A percentile compares a stretch with the other conserved stretches of the same genome.
These are phyloP conservation scores for Ogataea zsoltii DNA, from an alignment of 805 yeast genomes.

Conservation along the genomic window DNA sequence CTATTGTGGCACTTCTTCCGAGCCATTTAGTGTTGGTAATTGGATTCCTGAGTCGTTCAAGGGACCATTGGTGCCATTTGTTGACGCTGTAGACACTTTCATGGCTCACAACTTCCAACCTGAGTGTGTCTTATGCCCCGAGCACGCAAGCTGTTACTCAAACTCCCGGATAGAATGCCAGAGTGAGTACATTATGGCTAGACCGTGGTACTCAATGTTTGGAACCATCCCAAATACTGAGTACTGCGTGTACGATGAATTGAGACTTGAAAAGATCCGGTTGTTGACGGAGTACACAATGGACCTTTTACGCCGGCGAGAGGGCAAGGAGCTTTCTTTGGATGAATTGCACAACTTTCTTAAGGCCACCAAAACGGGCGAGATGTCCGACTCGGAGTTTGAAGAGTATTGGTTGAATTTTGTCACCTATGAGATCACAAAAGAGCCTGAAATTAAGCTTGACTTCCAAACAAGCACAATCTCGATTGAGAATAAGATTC, in stretches of 20 bases:
- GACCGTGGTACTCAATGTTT: slow-evolving; percentile 55
- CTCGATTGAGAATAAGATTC: slow-evolving; percentile 22
- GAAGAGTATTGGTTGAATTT: slow-evolving; percentile 74
- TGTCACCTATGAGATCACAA: slow-evolving; percentile 36
- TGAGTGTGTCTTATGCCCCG: slow-evolving; percentile 75
- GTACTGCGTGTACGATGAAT: slow-evolving; percentile 71
- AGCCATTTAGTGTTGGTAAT: slow-evolving; percentile 17
- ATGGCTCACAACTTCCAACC: slow-evolving; percentile 54
- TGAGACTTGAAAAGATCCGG: slow-evolving; percentile 64
- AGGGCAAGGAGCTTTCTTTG: slow-evolving; percentile 62
- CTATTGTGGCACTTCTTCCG: slow-evolving; percentile 66
- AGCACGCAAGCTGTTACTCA: slow-evolving; percentile 72
- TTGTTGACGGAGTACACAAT: slow-evolving; percentile 67
- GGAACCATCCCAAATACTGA: slow-evolving; percentile 64
- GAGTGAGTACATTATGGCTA: slow-evolving; percentile 55
- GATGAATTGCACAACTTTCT: slow-evolving; percentile 63
- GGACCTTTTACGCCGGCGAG: slow-evolving; percentile 62
- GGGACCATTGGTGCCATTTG: slow-evolving; percentile 20
- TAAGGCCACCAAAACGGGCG: slow-evolving; percentile 56
- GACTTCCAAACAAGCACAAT: slow-evolving; percentile 43
- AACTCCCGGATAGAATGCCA: slow-evolving; percentile 64
- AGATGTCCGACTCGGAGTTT: slow-evolving; percentile 61
- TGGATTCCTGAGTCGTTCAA: slow-evolving; percentile 21
- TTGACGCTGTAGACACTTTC: slow-evolving; percentile 42
- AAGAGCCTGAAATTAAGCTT: slow-evolving; percentile 70